These are phyloP conservation scores for Phaffia rhodozyma DNA, from an alignment of 1,284 basidiomycete species.

Conservation along the genomic window DNA sequence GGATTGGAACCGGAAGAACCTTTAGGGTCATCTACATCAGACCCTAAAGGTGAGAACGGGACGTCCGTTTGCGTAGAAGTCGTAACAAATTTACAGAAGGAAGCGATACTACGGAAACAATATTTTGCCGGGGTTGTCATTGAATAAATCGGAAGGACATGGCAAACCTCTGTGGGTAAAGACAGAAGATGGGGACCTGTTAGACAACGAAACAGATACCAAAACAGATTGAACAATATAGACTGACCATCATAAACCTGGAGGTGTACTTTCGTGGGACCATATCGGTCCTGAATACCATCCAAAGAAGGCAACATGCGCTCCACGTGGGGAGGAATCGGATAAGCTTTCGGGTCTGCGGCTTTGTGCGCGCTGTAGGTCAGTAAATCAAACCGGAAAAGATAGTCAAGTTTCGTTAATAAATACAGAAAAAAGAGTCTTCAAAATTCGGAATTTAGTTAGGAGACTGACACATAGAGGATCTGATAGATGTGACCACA, in stretches of 20 bases:
- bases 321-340: slow-evolving; percentile 49
- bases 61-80: not conserved
- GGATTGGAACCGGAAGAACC: not conserved
- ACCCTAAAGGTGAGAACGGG: no score
- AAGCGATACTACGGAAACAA: slow-evolving; percentile 27
- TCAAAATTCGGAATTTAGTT: not conserved
- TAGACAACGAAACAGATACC: slow-evolving; percentile 29
- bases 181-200: not conserved
- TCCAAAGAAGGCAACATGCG: slow-evolving; percentile 53
- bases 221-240: slow-evolving; percentile 34
- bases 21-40: no score
- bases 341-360: slow-evolving; percentile 64
- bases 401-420: not conserved
- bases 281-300: slow-evolving; percentile 50
- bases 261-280: slow-evolving; percentile 77
- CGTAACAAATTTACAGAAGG: slow-evolving; percentile 37
- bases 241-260: slow-evolving; percentile 48
- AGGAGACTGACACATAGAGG: slow-evolving; percentile 57
- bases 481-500: slow-evolving; percentile 44
- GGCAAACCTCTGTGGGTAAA: slow-evolving; percentile 47
- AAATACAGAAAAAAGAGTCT: not conserved
- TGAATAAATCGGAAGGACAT: slow-evolving; percentile 65
- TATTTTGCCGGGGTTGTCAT: slow-evolving; percentile 53
- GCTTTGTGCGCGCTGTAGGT: slow-evolving; percentile 73
- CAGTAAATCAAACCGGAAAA: not conserved